These are phyloP conservation scores for Boechera stricta DNA, from an alignment of 345 rosid genomes.

Conservation along the genomic window DNA sequence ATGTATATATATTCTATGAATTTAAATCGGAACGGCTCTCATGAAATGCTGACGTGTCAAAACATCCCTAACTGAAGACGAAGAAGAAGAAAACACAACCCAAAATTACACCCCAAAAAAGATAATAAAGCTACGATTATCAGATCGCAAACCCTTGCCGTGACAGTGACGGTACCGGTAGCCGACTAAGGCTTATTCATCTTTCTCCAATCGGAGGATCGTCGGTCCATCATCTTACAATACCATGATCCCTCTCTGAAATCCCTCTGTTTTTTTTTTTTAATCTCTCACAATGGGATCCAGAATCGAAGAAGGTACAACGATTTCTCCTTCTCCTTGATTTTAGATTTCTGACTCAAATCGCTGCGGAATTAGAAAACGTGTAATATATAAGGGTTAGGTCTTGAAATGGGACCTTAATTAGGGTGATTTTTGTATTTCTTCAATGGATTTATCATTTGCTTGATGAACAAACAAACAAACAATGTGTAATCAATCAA, in stretches of 20 bases:
- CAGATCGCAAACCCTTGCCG: conserved; percentile 41
- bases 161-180: conserved; percentile 28
- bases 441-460: conserved; percentile 4
- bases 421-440: not conserved
- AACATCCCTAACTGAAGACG: conserved; percentile 33
- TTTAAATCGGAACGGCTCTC: conserved; percentile 22
- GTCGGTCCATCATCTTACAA: conserved; percentile 1
- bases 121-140: conserved; percentile 22
- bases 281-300: conserved; percentile 39
- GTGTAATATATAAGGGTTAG: conserved; percentile 12
- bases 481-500: conserved; percentile 25
- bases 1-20: not conserved
- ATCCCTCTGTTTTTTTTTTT: conserved; percentile 1
- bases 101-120: conserved; percentile 24
- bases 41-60: conserved; percentile 39
- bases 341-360: not conserved
- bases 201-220: conserved; percentile 22
- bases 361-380: not conserved
- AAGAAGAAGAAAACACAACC: conserved; percentile 27
- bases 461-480: conserved; percentile 32
- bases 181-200: conserved; percentile 7
- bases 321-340: conserved; percentile 9
- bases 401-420: conserved; percentile 22
- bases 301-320: conserved; percentile 47
- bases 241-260: conserved; percentile 35